phyloP scores from a whole-genome alignment of 352 stramenopile genomes.

The Pythium guiyangense region DNA sequence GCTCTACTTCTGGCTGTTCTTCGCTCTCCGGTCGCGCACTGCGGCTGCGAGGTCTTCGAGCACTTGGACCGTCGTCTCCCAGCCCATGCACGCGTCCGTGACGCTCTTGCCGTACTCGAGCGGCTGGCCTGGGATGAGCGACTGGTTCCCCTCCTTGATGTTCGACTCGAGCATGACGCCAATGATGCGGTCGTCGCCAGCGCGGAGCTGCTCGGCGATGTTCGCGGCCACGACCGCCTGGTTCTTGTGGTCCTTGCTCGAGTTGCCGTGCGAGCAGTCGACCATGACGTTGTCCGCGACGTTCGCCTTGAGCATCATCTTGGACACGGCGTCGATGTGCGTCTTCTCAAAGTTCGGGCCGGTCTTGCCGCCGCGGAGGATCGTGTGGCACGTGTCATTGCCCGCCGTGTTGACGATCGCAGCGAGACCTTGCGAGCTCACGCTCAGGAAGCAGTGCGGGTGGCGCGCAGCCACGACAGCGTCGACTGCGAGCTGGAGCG shows the following conservation, averaged over 20 bases:
- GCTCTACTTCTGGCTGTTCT: slow-evolving; percentile 30
- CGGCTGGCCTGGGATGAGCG: slow-evolving; percentile 63
- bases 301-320: slow-evolving; percentile 83
- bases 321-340: slow-evolving; percentile 74
- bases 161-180: slow-evolving; percentile 90
- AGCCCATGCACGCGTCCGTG: slow-evolving; percentile 88
- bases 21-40: slow-evolving; percentile 65
- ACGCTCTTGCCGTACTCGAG: slow-evolving; percentile 89
- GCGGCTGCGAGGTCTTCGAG: slow-evolving; percentile 69
- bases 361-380: slow-evolving; percentile 81
- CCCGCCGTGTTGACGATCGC: slow-evolving; percentile 86
- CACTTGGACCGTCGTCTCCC: slow-evolving; percentile 72
- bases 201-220: slow-evolving; percentile 65
- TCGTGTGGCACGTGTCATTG: slow-evolving; percentile 87
- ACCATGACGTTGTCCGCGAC: slow-evolving; percentile 86
- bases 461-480: slow-evolving; percentile 77
- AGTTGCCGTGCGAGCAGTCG: slow-evolving; percentile 90
- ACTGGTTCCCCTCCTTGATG: slow-evolving; percentile 78
- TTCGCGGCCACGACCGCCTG: slow-evolving; percentile 70
- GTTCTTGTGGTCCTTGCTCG: slow-evolving; percentile 87
- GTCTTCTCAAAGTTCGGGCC: slow-evolving; percentile 83
- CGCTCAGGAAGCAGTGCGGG: slow-evolving; percentile 86
- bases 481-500: slow-evolving; percentile 83
- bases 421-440: slow-evolving; percentile 82
- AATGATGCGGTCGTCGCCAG: slow-evolving; percentile 73